Evolutionary conservation across 2,329 filamentous ascomycete species (phyloP), one percentile per base, ranked within the genome.

Genomic region (Cordyceps militaris): DNA sequence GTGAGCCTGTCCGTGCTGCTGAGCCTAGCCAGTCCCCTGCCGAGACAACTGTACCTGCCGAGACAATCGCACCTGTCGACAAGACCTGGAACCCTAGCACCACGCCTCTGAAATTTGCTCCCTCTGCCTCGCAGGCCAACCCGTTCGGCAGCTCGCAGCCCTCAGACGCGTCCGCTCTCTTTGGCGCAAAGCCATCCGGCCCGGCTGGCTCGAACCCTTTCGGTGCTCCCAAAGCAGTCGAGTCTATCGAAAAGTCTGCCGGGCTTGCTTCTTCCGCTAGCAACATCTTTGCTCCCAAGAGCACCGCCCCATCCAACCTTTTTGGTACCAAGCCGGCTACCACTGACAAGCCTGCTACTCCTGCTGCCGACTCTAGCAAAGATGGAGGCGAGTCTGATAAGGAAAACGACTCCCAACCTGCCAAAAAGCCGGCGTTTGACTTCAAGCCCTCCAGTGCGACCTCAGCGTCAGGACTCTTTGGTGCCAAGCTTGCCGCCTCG

Each of bases 21-120:
- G 60, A 68, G 59, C 47, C 57, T 54, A 46, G 23, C 14, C 16
- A 46, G 42, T 38, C 53, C 10, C 24, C 44, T 24, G 65, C 24
- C 44, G 66, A 65, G 54, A 62, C 61, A 23, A 48, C 63, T 23
- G 69, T 69, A 61, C 67, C 65, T 16, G 61, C 67, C 9, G 72
- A 74, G 54, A 62, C 61, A 23, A 48, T 63, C 21, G 69, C 70
- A 61, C 67, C 65, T 16, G 61, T 67, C 9, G 72, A 74, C 42
- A 73, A 74, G 64, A 74, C 74, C 16, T 73, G 71, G 66, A 73
- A 76, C 48, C 70, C 72, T 4, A 79, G 73, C 68, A 76, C 74
- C 19, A 75, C 74, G 6, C 80, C 81, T 2, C 80, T 85, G 66
- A 83, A 82, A 65, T 83, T 83, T 64, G 74, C 74, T 13, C 68